Evolutionary conservation across 1,284 basidiomycete genomes (phyloP), one percentile per base, ranked within the genome.

Genomic region (Fistulina hepatica): DNA sequence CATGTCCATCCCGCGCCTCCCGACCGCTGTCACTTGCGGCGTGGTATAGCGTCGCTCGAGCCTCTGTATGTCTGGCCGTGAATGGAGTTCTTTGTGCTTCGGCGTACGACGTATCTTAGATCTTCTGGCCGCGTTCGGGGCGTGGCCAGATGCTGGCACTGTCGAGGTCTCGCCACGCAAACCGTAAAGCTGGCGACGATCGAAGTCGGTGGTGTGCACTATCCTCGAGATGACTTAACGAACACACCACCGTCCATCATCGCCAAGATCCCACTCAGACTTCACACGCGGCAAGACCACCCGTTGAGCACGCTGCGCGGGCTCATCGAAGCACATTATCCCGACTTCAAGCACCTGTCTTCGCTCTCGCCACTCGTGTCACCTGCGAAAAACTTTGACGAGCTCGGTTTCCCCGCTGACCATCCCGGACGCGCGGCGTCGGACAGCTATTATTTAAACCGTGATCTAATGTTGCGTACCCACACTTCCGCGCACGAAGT

Each of bases 401-500:
- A 94, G 49, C 78, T 99, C 16, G 91, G 89, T 11, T 97, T 99
- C 60, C 81, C 94, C 0, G 53, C 66, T 5, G 91, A 97, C 63
- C 95, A 99, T 56, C 93, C 94, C 1, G 95, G 95, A 2, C 77
- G 95, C 40, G 72, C 79, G 15, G 66, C 77, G 33, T 88, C 88
- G 19, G 95, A 99, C 64, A 90, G 84, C 50, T 99, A 99, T 69
- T 99, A 98, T 59, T 66, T 97, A 50, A 98, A 98, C 66, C 72
- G 72, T 48, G 65, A 76, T 48, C 70, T 82, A 47, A 93, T 98
- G 81, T 76, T 99, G 34, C 81, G 95, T 31, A 98, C 95, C 0
- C 95, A 99, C 58, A 97, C 95, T 0, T 92, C 86, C 15, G 91
- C 95, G 2, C 95, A 99, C 59, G 94, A 99, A 64, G 86, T 98